Base-by-base conservation (phyloP, 352 stramenopile genomes). In the Phytophthora podocarpi region DNA sequence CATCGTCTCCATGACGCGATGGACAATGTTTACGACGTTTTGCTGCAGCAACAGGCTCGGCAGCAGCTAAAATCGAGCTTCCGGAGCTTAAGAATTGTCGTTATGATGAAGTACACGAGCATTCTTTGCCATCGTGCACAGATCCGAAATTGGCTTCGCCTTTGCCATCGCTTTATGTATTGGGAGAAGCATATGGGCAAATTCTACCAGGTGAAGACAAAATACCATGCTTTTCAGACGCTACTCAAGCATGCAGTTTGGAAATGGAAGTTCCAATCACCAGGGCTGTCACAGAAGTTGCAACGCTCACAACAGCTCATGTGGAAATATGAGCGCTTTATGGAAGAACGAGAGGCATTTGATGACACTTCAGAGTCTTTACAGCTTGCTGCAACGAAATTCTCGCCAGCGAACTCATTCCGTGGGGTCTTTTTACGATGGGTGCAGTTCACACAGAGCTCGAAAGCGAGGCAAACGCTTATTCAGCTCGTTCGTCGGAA, bases 1-100 rank as follows among this genome's bases (percentile, higher is more conserved):
- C 74, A 81, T 45, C 76, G 71, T 24, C 65, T 90, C 30, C 77
- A 90, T 61, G 78, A 90, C 46, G 73, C 58, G n/a, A 77, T 90
- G 6, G 80, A 87, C 49, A 78, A 79, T 37, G 68, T 85, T 4
- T 90, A 79, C 20, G 74, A 87, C 24, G 65, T 78, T n/a, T 49
- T 90, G 16, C 50, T 79, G 20, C 35, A 73, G 15, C 75, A 87
- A 55, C 63, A 80, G 37, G 71, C 60, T 40, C 48, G 36, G 15
- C 59, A 71, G 21, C 64, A 84, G 41, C 39, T 88, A 0, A 82
- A 70, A 18, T 87, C 78, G 5, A 88, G 74, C 21, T 90, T 90
- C 23, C 78, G 78, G 6, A 78, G 69, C 26, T 56, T 90, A 0
- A 74, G 80, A 10, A 59, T 85, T 5, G 51, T 78, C 21, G 64